Evolutionary conservation across 2,329 filamentous ascomycete genomes (phyloP).

Genomic region (Curvularia spicifera): DNA sequence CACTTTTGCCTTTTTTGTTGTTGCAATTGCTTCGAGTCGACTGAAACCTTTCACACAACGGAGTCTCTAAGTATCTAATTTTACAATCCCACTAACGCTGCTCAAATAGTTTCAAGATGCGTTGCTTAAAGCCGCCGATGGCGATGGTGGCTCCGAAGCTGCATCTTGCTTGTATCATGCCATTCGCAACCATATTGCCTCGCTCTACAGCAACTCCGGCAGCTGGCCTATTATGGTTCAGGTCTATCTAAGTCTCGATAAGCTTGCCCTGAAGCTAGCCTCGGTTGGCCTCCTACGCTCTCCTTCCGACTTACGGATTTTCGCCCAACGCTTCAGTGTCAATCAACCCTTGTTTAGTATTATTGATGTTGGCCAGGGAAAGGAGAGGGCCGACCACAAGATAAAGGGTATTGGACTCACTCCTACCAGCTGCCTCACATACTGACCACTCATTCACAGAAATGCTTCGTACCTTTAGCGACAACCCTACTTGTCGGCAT

Average conservation of each 20-base stretch:
- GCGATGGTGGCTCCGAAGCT: slow-evolving; percentile 56
- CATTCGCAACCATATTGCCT: slow-evolving; percentile 52
- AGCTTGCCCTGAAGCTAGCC: slow-evolving; percentile 53
- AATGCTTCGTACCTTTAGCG: slow-evolving; percentile 55
- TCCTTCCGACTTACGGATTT: slow-evolving; percentile 50
- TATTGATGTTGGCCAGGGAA: slow-evolving; percentile 56
- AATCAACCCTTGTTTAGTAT: slow-evolving; percentile 56
- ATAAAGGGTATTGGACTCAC: slow-evolving; percentile 46
- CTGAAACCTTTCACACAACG: neutral
- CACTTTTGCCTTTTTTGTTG: neutral
- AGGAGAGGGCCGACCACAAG: slow-evolving; percentile 57
- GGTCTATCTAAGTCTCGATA: slow-evolving; percentile 56
- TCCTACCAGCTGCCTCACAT: neutral
- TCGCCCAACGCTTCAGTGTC: slow-evolving; percentile 54
- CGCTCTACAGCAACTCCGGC: slow-evolving; percentile 49
- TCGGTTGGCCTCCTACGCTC: slow-evolving; percentile 50
- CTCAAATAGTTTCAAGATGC: slow-evolving; percentile 52
- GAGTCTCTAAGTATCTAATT: neutral
- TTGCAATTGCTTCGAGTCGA: neutral
- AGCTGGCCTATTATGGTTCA: slow-evolving; percentile 56
- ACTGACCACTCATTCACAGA: slow-evolving; percentile 37
- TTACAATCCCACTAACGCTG: neutral
- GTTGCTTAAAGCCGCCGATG: slow-evolving; percentile 49
- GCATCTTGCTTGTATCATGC: slow-evolving; percentile 52
- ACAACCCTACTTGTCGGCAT: slow-evolving; percentile 55